Percentiles rank a stretch among this genome's conserved stretches.
Conservation (phyloP, 768 basidiomycete genomes). For the Lentinus tigrinus region DNA sequence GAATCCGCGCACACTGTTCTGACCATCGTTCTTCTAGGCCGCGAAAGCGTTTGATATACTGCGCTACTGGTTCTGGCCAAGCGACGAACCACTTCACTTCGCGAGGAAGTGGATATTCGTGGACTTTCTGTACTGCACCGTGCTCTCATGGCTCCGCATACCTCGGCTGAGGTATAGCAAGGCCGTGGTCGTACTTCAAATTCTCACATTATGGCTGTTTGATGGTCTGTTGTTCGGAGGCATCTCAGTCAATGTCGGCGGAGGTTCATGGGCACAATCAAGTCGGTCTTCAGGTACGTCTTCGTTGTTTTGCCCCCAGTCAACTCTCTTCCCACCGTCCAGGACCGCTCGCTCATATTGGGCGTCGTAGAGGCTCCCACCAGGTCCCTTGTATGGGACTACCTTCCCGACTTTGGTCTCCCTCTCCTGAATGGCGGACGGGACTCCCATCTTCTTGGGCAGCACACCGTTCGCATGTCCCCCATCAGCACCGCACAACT, state of each 20-base stretch:
- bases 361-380: slow-evolving; percentile 9
- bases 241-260: slow-evolving; percentile 55
- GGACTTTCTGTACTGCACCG: slow-evolving; percentile 59
- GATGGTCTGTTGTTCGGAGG: slow-evolving; percentile 74
- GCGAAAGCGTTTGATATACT: slow-evolving; percentile 75
- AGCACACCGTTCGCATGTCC: slow-evolving; percentile 90
- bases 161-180: slow-evolving; percentile 69
- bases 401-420: slow-evolving; percentile 50
- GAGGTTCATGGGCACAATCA: slow-evolving; percentile 25
- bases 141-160: slow-evolving; percentile 66
- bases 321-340: background rate
- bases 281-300: slow-evolving; percentile 34
- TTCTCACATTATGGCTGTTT: slow-evolving; percentile 57
- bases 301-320: background rate
- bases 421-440: slow-evolving; percentile 44
- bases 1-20: background rate
- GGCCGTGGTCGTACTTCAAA: slow-evolving; percentile 61
- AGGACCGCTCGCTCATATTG: background rate
- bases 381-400: slow-evolving; percentile 45
- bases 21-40: slow-evolving; percentile 43
- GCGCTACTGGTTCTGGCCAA: slow-evolving; percentile 47
- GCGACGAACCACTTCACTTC: slow-evolving; percentile 41
- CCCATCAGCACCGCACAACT: slow-evolving; percentile 92
- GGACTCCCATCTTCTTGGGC: slow-evolving; percentile 71
- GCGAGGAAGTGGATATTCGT: slow-evolving; percentile 71